phyloP scores from a whole-genome alignment of 2,329 filamentous ascomycete genomes.

The Fusarium sp. region DNA sequence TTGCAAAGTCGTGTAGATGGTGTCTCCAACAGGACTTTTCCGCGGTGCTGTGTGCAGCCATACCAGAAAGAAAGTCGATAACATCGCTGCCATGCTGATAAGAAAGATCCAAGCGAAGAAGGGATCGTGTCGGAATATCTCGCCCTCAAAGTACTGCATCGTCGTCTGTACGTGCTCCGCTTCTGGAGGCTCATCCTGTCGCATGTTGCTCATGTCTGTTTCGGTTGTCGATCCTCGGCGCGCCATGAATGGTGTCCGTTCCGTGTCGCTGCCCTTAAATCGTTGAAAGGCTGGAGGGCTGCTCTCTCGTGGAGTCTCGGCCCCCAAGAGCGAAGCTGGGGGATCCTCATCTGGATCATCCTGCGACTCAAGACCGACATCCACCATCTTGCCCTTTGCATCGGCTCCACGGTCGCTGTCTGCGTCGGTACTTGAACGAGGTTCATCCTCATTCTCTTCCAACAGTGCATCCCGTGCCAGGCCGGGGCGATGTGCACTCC shows the following conservation, averaged over 20 bases:
- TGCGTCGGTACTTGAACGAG: constrained; percentile 49
- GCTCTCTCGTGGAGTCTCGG: constrained; percentile 64
- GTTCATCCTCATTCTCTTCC: constrained; percentile 59
- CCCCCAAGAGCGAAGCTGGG: constrained; percentile 67
- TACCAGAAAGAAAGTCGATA: constrained; percentile 90
- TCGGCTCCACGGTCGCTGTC: constrained; percentile 47
- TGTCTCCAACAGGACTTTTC: constrained; percentile 85
- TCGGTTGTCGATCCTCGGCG: constrained; percentile 59
- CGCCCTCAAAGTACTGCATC: constrained; percentile 69
- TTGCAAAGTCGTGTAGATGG: constrained; percentile 90
- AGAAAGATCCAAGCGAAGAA: constrained; percentile 94
- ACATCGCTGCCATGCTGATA: constrained; percentile 83
- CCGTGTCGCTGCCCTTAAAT: constrained; percentile 59
- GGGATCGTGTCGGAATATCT: constrained; percentile 84
- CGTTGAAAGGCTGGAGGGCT: constrained; percentile 73
- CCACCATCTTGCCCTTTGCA: constrained; percentile 79
- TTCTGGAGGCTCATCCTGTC: constrained; percentile 52
- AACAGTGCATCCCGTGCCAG: constrained; percentile 49
- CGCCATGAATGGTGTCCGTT: constrained; percentile 55
- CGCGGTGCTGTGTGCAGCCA: constrained; percentile 86
- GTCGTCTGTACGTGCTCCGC: constrained; percentile 52
- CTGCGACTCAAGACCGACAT: constrained; percentile 83
- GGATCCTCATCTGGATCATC: constrained; percentile 69
- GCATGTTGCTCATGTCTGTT: constrained; percentile 58
- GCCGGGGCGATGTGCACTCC: constrained; percentile 52